Percentiles rank a stretch among this genome's conserved stretches.
Conservation (phyloP, 495 filamentous ascomycete genomes). For the Talaromyces trachyspermus region DNA sequence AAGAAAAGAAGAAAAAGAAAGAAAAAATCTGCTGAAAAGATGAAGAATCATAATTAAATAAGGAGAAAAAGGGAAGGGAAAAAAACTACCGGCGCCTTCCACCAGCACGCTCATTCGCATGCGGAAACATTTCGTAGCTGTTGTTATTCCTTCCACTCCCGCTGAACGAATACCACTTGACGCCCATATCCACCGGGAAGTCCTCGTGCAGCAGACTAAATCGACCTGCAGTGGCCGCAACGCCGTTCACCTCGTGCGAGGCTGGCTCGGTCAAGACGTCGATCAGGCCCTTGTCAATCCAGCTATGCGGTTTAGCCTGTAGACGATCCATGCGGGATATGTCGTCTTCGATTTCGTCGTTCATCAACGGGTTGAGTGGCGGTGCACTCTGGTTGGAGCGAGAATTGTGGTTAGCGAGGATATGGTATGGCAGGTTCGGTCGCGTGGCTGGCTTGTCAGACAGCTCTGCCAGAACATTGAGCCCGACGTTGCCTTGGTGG, state of each 20-base stretch:
- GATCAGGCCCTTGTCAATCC: slow-evolving; percentile 32
- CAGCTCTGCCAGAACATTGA: slow-evolving; percentile 54
- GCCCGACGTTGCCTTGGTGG: slow-evolving; percentile 46
- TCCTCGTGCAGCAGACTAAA: slow-evolving; percentile 36
- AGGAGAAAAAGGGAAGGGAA: slow-evolving; percentile 4
- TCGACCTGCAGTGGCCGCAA: slow-evolving; percentile 26
- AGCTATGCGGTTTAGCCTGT: slow-evolving; percentile 24
- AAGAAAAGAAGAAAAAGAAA: slow-evolving; percentile 1
- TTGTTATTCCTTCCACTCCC: background rate
- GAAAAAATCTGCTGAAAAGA: slow-evolving; percentile 5
- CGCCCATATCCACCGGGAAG: slow-evolving; percentile 28
- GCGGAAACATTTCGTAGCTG: slow-evolving; percentile 9
- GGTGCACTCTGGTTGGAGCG: slow-evolving; percentile 39
- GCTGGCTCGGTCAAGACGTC: slow-evolving; percentile 28
- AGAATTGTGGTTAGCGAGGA: slow-evolving; percentile 42
- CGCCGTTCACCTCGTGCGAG: slow-evolving; percentile 25
- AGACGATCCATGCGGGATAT: slow-evolving; percentile 48
- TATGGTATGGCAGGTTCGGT: slow-evolving; percentile 56
- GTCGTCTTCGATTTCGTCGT: slow-evolving; percentile 54
- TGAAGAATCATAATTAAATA: slow-evolving; percentile 6
- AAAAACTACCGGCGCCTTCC: slow-evolving; percentile 4
- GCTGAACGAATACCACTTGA: slow-evolving; percentile 28
- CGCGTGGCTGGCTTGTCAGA: slow-evolving; percentile 57
- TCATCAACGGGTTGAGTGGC: slow-evolving; percentile 44
- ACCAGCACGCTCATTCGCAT: background rate